Percentiles rank a stretch among this genome's conserved stretches.
Evolutionary conservation across 352 stramenopile genomes (phyloP).

Genomic region (Phytophthora quininea): DNA sequence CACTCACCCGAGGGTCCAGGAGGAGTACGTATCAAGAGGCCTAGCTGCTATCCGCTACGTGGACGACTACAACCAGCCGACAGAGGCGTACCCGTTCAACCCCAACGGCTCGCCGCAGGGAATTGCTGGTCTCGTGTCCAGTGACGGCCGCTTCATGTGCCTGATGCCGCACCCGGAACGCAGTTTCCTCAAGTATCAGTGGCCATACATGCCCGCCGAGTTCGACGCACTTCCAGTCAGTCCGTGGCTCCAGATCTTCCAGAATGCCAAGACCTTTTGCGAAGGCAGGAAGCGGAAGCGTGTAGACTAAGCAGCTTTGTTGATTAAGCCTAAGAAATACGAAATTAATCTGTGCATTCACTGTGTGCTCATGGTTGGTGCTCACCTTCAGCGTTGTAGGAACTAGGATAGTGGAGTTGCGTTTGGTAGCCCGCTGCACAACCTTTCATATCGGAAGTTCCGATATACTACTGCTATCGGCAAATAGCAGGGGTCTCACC

Average conservation of each 20-base stretch:
- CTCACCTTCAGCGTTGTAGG: too few relatives aligned
- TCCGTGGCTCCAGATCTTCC: conserved; percentile 97
- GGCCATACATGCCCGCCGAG: conserved; percentile 91
- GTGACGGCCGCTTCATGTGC: conserved; percentile 95
- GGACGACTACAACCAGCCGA: conserved; percentile 93
- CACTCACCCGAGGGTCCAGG: conserved; percentile 86
- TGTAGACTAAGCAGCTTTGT: too few relatives aligned
- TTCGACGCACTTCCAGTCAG: conserved; percentile 78
- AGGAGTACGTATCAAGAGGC: conserved; percentile 84
- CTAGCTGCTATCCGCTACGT: conserved; percentile 95
- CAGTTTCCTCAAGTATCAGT: conserved; percentile 96
- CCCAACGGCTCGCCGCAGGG: conserved; percentile 96
- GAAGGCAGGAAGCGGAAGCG: conserved; percentile 33
- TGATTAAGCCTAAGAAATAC: too few relatives aligned
- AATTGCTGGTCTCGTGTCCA: conserved; percentile 95
- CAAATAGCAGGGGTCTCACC: too few relatives aligned
- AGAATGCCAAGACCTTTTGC: conserved; percentile 96
- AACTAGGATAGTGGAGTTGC: too few relatives aligned
- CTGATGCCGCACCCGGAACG: conserved; percentile 99
- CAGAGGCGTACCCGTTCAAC: conserved; percentile 97
- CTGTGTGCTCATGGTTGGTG: too few relatives aligned
- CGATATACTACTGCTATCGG: too few relatives aligned
- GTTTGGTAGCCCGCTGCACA: too few relatives aligned
- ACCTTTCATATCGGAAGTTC: too few relatives aligned
- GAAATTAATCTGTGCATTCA: too few relatives aligned